Percentiles rank a stretch among this genome's conserved stretches.
Conservation (phyloP, 129 eudicot species). For the Scalesia atractyloides region DNA sequence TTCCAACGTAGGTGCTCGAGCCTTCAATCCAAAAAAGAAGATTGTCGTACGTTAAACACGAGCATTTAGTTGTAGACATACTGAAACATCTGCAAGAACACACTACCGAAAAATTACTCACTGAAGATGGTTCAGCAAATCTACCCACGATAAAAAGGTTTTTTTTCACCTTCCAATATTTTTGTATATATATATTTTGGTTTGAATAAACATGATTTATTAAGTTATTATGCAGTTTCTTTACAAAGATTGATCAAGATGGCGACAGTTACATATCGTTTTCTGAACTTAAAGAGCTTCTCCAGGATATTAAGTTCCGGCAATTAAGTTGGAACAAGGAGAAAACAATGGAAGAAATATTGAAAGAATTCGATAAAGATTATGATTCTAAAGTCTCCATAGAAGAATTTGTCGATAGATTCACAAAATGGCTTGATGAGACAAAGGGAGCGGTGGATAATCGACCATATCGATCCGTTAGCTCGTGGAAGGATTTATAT, state of each 20-base stretch:
- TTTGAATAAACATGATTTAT: background rate
- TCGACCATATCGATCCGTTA: conserved; percentile 55
- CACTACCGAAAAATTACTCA: conserved; percentile 53
- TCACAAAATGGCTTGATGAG: conserved; percentile 68
- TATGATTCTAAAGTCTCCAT: conserved; percentile 54
- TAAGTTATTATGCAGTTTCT: conserved; percentile 49
- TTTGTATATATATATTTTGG: background rate
- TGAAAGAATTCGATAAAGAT: conserved; percentile 60
- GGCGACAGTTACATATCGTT: conserved; percentile 56
- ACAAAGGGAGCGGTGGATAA: conserved; percentile 54
- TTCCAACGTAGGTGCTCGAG: conserved; percentile 57
- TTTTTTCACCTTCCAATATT: background rate
- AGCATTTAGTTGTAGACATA: conserved; percentile 67
- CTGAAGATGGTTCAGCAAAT: conserved; percentile 56
- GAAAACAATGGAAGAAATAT: conserved; percentile 45
- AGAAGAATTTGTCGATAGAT: conserved; percentile 63
- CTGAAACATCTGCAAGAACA: conserved; percentile 59
- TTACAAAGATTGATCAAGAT: conserved; percentile 55
- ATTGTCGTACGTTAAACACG: conserved; percentile 60
- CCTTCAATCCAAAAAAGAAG: conserved; percentile 78
- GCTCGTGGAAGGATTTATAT: conserved; percentile 62
- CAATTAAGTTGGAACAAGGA: conserved; percentile 53
- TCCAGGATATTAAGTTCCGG: conserved; percentile 45
- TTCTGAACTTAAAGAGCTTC: conserved; percentile 62
- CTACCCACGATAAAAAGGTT: conserved; percentile 53